Evolutionary conservation across 2,329 filamentous ascomycete genomes (phyloP).

Genomic region (Cercospora sp.): DNA sequence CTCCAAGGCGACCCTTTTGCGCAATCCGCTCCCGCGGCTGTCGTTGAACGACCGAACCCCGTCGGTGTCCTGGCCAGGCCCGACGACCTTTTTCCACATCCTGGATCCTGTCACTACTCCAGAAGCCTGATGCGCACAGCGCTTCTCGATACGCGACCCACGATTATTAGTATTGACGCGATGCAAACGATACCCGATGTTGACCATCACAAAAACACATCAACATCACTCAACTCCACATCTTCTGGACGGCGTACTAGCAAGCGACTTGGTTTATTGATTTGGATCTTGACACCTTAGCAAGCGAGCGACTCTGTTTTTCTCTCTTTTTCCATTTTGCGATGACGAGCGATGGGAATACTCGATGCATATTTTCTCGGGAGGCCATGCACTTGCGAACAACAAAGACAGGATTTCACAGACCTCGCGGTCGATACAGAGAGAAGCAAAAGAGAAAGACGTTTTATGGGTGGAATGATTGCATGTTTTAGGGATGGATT

Average conservation of each 20-base stretch:
- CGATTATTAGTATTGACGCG: constrained; percentile 39
- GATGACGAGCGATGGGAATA: constrained; percentile 12
- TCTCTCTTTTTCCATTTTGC: constrained; percentile 11
- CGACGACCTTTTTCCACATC: constrained; percentile 35
- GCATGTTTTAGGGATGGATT: constrained; percentile 16
- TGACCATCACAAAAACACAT: constrained; percentile 44
- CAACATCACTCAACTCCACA: constrained; percentile 38
- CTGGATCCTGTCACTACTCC: constrained; percentile 26
- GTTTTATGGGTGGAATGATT: constrained; percentile 16
- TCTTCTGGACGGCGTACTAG: constrained; percentile 57
- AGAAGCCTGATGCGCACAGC: constrained; percentile 44
- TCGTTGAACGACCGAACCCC: constrained; percentile 28
- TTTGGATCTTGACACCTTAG: constrained; percentile 20
- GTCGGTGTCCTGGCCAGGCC: constrained; percentile 46
- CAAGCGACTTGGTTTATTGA: constrained; percentile 38
- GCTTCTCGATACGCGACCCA: constrained; percentile 46
- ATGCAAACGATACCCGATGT: constrained; percentile 43
- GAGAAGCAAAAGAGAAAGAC: constrained; percentile 10
- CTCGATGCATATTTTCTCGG: constrained; percentile 19
- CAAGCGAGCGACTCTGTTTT: constrained; percentile 26
- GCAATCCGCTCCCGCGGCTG: constrained; percentile 31
- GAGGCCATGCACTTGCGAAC: constrained; percentile 18
- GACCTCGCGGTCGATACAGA: constrained; percentile 20
- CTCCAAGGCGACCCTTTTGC: constrained; percentile 46
- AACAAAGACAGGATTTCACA: constrained; percentile 19